Base-by-base conservation (phyloP, 2,329 filamentous ascomycete species). In the Macrophomina phaseolina region DNA sequence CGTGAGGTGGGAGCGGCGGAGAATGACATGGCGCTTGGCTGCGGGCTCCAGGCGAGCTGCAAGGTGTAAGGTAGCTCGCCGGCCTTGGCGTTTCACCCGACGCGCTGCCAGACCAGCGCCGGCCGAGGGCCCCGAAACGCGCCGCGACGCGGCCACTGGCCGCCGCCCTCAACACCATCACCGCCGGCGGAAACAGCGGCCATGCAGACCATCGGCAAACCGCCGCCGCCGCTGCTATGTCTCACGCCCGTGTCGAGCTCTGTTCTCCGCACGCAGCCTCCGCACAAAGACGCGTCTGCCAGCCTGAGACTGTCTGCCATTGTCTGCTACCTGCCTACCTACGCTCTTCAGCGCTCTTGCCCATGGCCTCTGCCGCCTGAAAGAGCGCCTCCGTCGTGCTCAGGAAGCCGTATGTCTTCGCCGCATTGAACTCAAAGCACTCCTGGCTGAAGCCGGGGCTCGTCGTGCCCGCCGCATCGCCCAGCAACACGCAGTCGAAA, bases 401-500 rank as follows among this genome's bases (percentile, higher is more conserved):
- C 48, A 77, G 75, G 66, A 81, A 81, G 52, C 79, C 80, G 74
- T 76, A 80, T 45, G 78, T 80, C 49, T 73, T 75, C 38, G 76
- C 75, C 14, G 77, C 75, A 68, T 80, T 80, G 58, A 74, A 79
- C 71, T 81, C 79, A 70, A 76, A 79, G 28, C 77, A 75, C 68
- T 74, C 71, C 69, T 80, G 78, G 36, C 79, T 77, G 62, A 73
- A 77, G n/a, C 74, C 71, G 5, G 76, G 76, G 48, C 76, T 80
- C 69, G 75, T 78, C 12, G 79, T 80, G 45, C 75, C 80, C 52
- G 78, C 77, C n/a, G 77, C 79, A 71, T 81, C 79, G 46, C 73
- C 72, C 68, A 81, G 67, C 38, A 81, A 66, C 18, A 81, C 73
- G 68, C 79, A 81, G 69, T 81, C 80, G 71, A 75, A 80, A n/a